Percentiles rank a stretch among this genome's conserved stretches.
Evolutionary conservation across 2,329 filamentous ascomycete species (phyloP).

Genomic region (Xylariales sp.): DNA sequence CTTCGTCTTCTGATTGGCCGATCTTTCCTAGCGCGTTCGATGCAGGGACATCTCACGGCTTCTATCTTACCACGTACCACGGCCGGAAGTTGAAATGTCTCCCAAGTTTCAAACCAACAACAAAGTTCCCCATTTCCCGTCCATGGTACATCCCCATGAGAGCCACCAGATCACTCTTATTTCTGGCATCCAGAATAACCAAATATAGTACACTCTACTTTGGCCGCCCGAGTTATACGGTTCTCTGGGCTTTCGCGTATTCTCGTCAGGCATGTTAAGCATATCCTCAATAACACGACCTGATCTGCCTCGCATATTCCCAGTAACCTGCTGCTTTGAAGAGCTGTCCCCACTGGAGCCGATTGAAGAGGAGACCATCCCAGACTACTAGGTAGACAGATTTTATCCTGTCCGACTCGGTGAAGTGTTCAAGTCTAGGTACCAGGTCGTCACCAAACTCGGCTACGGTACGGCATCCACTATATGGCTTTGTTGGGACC

Average conservation of each 20-base stretch:
- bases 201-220: background rate
- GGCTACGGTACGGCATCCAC: conserved; percentile 16
- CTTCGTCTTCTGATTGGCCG: too few relatives aligned
- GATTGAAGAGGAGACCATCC: conserved; percentile 18
- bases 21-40: too few relatives aligned
- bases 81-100: too few relatives aligned
- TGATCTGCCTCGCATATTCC: background rate
- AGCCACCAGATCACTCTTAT: background rate
- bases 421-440: conserved; percentile 15
- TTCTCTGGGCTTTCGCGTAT: background rate
- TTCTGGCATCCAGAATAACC: background rate
- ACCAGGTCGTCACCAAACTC: conserved; percentile 20
- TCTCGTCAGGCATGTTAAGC: background rate
- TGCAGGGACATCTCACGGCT: too few relatives aligned
- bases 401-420: conserved; percentile 19
- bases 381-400: conserved; percentile 14
- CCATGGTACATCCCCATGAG: background rate
- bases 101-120: too few relatives aligned
- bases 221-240: background rate
- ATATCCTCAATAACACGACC: background rate
- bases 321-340: conserved; percentile 1
- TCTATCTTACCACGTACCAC: too few relatives aligned
- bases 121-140: too few relatives aligned
- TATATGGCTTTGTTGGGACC: conserved; percentile 16
- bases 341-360: background rate